phyloP scores from a whole-genome alignment of 2,329 filamentous ascomycete genomes.

The Diplodia sapinea region DNA sequence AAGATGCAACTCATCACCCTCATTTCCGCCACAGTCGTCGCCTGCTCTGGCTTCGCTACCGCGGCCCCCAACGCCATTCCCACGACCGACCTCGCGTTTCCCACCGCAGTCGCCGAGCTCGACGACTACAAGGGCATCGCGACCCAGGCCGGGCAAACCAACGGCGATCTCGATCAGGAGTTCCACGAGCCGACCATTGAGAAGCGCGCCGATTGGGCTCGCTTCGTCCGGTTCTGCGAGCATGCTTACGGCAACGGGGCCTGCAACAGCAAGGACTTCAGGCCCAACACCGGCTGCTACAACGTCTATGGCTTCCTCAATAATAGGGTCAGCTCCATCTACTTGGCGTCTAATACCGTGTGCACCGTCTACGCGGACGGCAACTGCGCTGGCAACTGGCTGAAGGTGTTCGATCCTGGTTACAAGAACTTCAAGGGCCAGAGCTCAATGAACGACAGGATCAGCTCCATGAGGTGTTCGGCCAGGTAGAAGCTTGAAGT shows the following conservation, averaged over 20 bases:
- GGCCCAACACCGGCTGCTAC: constrained; percentile 3
- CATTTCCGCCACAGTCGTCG: constrained; percentile 9
- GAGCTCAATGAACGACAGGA: constrained; percentile 3
- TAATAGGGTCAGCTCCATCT: constrained; percentile 3
- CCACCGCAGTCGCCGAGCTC: neutral
- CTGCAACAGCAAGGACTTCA: constrained; percentile 9
- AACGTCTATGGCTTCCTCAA: neutral
- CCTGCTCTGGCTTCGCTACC: constrained; percentile 5
- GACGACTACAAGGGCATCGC: neutral
- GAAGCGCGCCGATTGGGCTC: constrained; percentile 18
- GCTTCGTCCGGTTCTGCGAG: constrained; percentile 5
- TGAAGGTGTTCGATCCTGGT: constrained; percentile 15
- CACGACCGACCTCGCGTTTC: neutral
- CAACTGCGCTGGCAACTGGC: constrained; percentile 9
- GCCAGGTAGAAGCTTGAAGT: neutral
- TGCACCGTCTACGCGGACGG: constrained; percentile 2
- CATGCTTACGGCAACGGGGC: neutral
- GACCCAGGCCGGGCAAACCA: neutral
- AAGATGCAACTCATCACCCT: constrained; percentile 20
- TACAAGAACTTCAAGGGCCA: constrained; percentile 10
- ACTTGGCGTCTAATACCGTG: neutral
- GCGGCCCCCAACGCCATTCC: neutral
- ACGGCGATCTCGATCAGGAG: neutral
- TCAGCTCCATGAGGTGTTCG: neutral
- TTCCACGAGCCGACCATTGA: neutral